Conservation (phyloP, 495 filamentous ascomycete species). For the Pseudevernia furfuracea region DNA sequence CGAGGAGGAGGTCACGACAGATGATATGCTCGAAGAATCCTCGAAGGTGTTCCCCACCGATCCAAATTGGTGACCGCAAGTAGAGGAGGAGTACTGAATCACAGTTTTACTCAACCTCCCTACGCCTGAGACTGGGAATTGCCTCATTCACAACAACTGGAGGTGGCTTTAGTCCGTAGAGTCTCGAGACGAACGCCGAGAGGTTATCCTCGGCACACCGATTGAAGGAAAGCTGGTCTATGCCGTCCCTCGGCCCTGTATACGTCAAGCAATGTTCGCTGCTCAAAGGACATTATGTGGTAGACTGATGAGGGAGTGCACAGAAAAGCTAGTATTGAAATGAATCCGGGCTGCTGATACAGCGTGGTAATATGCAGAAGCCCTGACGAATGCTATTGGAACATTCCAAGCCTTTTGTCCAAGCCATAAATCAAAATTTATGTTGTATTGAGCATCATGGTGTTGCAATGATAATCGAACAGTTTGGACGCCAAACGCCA, state of each 20-base stretch:
- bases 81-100: not conserved
- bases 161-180: not conserved
- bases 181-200: not conserved
- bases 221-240: not conserved
- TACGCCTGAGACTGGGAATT: not conserved
- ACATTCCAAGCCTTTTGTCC: not conserved
- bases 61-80: not conserved
- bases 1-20: constrained; percentile 31
- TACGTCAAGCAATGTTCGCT: not conserved
- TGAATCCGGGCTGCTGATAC: not conserved
- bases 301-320: not conserved
- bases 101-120: not conserved
- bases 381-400: not conserved
- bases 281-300: no score
- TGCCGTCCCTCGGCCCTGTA: not conserved
- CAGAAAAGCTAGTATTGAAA: not conserved
- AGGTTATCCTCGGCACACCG: not conserved
- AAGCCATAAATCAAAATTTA: not conserved
- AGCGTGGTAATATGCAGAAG: not conserved
- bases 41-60: not conserved
- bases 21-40: not conserved
- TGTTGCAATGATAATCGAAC: not conserved
- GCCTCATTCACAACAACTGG: not conserved
- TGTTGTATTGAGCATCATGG: not conserved
- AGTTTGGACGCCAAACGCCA: not conserved